A percentile compares a stretch with the other conserved stretches of the same genome.
phyloP scores from a whole-genome alignment of 805 yeast species.

The Saccharomycopsis sp. region DNA sequence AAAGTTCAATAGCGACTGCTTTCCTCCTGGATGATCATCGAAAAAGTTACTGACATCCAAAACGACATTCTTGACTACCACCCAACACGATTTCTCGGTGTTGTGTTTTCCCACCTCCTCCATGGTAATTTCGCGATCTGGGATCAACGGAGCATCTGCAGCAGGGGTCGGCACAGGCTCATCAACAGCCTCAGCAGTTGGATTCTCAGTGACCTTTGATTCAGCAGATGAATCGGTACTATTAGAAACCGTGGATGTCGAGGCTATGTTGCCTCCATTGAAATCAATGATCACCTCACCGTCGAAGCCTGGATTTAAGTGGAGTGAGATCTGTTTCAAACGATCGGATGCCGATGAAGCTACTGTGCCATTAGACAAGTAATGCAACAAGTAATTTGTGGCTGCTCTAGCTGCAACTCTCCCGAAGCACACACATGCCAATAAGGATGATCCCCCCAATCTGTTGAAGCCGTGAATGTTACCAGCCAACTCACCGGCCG shows the following conservation, averaged over 20 bases:
- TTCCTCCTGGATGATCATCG: conserved; percentile 54
- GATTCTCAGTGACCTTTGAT: conserved; percentile 1
- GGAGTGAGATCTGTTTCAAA: conserved; percentile 38
- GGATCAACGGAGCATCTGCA: conserved; percentile 29
- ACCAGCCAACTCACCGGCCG: conserved; percentile 54
- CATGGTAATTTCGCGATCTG: conserved; percentile 39
- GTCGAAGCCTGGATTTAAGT: conserved; percentile 35
- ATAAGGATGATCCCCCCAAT: conserved; percentile 47
- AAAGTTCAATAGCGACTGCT: conserved; percentile 42
- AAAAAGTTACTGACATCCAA: conserved; percentile 41
- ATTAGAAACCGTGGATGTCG: background rate
- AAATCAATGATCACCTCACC: conserved; percentile 33
- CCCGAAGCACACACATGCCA: conserved; percentile 51
- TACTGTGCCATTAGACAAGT: conserved; percentile 25
- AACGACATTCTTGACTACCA: conserved; percentile 46
- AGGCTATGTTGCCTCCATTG: conserved; percentile 18
- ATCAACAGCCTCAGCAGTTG: conserved; percentile 14
- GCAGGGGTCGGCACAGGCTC: conserved; percentile 15
- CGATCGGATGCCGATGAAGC: conserved; percentile 28
- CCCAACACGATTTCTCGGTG: conserved; percentile 44
- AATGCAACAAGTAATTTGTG: conserved; percentile 29
- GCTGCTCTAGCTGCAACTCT: conserved; percentile 38
- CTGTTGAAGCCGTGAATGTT: conserved; percentile 54
- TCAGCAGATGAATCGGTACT: conserved; percentile 3
- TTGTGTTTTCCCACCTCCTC: conserved; percentile 45